Percentiles rank a stretch among this genome's conserved stretches.
Conservation (phyloP, 2,329 filamentous ascomycete species). For the Aspergillus eucalypticola region DNA sequence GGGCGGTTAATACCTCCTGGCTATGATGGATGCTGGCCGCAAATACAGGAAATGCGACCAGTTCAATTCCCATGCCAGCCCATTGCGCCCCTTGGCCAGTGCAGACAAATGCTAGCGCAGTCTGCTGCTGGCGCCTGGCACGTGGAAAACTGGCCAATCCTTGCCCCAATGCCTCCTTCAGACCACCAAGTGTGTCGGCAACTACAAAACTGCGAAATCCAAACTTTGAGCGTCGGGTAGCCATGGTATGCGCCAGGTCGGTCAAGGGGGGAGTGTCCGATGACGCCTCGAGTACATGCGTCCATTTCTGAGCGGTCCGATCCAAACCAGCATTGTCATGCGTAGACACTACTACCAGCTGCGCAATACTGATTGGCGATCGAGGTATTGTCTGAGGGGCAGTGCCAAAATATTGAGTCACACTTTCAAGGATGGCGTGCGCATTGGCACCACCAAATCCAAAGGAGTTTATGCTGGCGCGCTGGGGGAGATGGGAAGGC, state of each 20-base stretch:
- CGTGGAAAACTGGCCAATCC: constrained; percentile 6
- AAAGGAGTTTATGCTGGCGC: constrained; percentile 31
- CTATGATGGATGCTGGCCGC: constrained; percentile 10
- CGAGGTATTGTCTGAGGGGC: background rate
- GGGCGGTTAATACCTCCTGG: background rate
- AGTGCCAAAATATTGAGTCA: constrained; percentile 13
- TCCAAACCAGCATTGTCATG: constrained; percentile 18
- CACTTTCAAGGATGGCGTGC: constrained; percentile 25
- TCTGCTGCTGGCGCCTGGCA: constrained; percentile 17
- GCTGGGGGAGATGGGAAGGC: constrained; percentile 20
- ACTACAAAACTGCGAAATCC: constrained; percentile 23
- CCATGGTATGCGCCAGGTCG: constrained; percentile 20
- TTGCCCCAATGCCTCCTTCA: background rate
- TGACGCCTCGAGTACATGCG: constrained; percentile 9
- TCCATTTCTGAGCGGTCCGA: constrained; percentile 17
- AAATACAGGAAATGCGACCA: constrained; percentile 29
- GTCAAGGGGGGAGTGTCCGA: background rate
- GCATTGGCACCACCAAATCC: constrained; percentile 32
- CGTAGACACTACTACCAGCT: background rate
- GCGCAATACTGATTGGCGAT: background rate
- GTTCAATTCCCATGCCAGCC: constrained; percentile 43
- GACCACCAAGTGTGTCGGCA: constrained; percentile 11
- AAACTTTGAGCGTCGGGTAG: constrained; percentile 20
- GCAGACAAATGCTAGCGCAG: constrained; percentile 35
- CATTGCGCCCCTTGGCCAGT: constrained; percentile 50